A percentile compares a stretch with the other conserved stretches of the same genome.
These are phyloP conservation scores for Lasiodiplodia sp. DNA, from an alignment of 2,329 filamentous ascomycete species.

Conservation along the genomic window DNA sequence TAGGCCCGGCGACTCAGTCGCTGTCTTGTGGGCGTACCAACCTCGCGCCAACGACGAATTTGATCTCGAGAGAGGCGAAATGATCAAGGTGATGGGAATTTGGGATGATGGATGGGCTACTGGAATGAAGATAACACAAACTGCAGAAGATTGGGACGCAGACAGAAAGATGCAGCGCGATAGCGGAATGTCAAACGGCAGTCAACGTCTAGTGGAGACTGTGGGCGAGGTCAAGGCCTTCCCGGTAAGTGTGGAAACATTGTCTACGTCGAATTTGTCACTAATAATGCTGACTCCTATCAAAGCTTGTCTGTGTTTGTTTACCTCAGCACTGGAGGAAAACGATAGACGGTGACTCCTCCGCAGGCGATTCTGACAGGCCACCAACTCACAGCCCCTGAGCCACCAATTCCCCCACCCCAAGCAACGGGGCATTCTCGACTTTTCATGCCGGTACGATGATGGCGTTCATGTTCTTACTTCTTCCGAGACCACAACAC, in stretches of 20 bases:
- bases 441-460: slow-evolving; percentile 28
- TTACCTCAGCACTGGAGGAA: slow-evolving; percentile 95
- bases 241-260: slow-evolving; percentile 59
- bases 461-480: slow-evolving; percentile 29
- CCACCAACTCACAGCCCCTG: slow-evolving; percentile 20
- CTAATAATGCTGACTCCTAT: slow-evolving; percentile 17
- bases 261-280: neutral
- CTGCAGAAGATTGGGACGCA: slow-evolving; percentile 87
- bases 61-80: slow-evolving; percentile 89
- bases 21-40: slow-evolving; percentile 95
- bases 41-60: slow-evolving; percentile 94
- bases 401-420: neutral
- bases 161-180: slow-evolving; percentile 81
- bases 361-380: slow-evolving; percentile 10
- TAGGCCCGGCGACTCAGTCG: slow-evolving; percentile 85
- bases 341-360: slow-evolving; percentile 84
- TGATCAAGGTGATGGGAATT: slow-evolving; percentile 97
- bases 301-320: slow-evolving; percentile 84
- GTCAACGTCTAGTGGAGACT: slow-evolving; percentile 49
- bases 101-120: slow-evolving; percentile 99
- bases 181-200: slow-evolving; percentile 88
- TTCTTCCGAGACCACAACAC: neutral
- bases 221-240: slow-evolving; percentile 94
- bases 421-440: neutral
- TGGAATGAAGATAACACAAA: slow-evolving; percentile 80